These are phyloP conservation scores for Hanseniaspora vineae DNA, from an alignment of 805 yeast species.

Conservation along the genomic window DNA sequence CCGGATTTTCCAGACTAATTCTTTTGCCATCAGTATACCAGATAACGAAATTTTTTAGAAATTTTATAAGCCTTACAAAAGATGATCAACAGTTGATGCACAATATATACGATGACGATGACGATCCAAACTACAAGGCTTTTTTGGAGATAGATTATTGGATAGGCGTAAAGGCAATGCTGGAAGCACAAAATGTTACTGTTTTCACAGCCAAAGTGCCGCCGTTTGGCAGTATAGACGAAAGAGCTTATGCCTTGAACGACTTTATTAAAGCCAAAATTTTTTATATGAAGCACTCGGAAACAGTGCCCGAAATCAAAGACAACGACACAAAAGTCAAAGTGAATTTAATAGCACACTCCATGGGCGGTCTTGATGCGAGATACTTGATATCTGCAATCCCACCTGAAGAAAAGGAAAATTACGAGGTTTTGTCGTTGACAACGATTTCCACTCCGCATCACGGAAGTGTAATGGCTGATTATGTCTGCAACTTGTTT, in stretches of 20 bases:
- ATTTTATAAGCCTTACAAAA: conserved; percentile 8
- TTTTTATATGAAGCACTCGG: conserved; percentile 6
- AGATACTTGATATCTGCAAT: conserved; percentile 57
- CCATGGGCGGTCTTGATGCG: conserved; percentile 90
- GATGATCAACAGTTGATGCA: conserved; percentile 13
- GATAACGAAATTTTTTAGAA: conserved; percentile 14
- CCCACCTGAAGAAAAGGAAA: conserved; percentile 21
- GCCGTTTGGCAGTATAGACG: conserved; percentile 63
- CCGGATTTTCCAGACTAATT: conserved; percentile 57
- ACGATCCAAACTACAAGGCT: conserved; percentile 18
- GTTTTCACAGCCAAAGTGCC: conserved; percentile 72
- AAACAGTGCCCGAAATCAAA: conserved; percentile 11
- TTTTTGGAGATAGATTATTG: conserved; percentile 49
- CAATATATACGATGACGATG: conserved; percentile 6
- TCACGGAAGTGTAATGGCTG: conserved; percentile 75
- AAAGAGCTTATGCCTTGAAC: conserved; percentile 49
- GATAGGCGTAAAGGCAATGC: conserved; percentile 59
- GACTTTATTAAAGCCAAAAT: conserved; percentile 27
- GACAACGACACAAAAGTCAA: conserved; percentile 26
- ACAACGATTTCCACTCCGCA: conserved; percentile 89
- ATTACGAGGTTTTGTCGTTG: conserved; percentile 52
- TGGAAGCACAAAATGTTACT: conserved; percentile 48
- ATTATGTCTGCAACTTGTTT: conserved; percentile 35
- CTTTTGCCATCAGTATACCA: conserved; percentile 30
- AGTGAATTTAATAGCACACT: conserved; percentile 72